Evolutionary conservation across 1,139 yeast genomes (phyloP).

Genomic region (Pichia sp.): DNA sequence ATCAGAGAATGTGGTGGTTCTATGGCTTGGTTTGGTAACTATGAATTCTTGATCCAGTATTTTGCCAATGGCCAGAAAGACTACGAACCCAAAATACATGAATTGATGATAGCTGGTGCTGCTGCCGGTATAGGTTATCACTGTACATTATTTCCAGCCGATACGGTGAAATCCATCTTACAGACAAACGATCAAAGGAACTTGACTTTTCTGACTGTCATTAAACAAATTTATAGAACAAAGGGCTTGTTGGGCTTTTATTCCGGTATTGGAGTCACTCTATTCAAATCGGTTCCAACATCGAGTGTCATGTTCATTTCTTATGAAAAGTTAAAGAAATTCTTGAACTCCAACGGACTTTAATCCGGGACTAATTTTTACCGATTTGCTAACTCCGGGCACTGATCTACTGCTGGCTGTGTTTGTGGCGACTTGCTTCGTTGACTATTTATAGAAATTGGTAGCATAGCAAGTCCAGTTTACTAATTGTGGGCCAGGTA

Average conservation of each 20-base stretch:
- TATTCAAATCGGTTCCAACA: constrained; percentile 79
- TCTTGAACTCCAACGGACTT: not conserved
- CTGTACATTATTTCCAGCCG: constrained; percentile 77
- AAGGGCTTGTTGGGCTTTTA: constrained; percentile 66
- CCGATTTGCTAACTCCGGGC: no score
- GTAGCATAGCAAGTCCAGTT: no score
- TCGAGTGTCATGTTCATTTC: constrained; percentile 79
- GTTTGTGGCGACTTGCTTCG: no score
- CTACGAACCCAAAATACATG: constrained; percentile 34
- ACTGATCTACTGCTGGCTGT: no score
- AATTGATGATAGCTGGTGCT: constrained; percentile 71
- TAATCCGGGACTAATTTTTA: no score
- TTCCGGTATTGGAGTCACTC: constrained; percentile 78
- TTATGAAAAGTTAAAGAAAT: constrained; percentile 56
- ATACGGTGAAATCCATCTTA: constrained; percentile 80
- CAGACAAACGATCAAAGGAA: constrained; percentile 43
- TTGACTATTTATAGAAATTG: no score
- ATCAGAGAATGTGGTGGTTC: constrained; percentile 85
- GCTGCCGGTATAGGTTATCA: constrained; percentile 80
- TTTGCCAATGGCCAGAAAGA: constrained; percentile 26
- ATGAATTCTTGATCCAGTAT: constrained; percentile 46
- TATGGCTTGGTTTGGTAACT: constrained; percentile 90
- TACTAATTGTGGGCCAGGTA: no score
- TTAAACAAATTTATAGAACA: constrained; percentile 30
- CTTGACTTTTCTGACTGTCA: constrained; percentile 27